Conservation (phyloP, 441 rosid genomes). For the Raphanus hybrid region DNA sequence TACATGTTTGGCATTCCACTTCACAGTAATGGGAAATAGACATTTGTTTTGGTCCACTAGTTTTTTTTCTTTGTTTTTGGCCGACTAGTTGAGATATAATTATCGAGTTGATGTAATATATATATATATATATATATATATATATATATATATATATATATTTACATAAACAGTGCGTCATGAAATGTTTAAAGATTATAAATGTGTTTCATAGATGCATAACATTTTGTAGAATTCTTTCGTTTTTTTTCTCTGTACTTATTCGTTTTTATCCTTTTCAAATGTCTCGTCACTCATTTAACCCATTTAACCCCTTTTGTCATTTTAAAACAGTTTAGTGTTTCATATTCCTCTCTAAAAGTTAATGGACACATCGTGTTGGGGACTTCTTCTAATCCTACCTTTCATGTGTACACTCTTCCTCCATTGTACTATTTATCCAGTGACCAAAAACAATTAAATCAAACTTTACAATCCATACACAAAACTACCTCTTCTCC, state of each 20-base stretch:
- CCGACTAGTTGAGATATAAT: background rate
- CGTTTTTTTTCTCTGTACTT: background rate
- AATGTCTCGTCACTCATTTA: background rate
- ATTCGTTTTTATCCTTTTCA: background rate
- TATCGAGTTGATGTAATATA: background rate
- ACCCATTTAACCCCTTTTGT: background rate
- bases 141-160: background rate
- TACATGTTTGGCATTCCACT: slow-evolving; percentile 24
- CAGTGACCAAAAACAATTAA: too few relatives aligned
- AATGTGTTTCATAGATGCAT: background rate
- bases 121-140: background rate
- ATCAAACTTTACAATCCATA: background rate
- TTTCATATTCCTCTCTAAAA: too few relatives aligned
- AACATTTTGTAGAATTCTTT: background rate
- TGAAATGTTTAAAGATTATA: background rate
- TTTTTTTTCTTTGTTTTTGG: background rate
- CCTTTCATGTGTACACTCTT: too few relatives aligned
- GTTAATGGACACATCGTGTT: too few relatives aligned
- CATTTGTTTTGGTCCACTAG: slow-evolving; percentile 8
- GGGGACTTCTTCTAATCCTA: too few relatives aligned
- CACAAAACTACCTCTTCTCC: background rate
- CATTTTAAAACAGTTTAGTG: too few relatives aligned
- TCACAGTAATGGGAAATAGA: background rate
- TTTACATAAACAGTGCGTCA: background rate
- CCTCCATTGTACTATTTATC: too few relatives aligned